These are phyloP conservation scores for Phytophthora litchii DNA, from an alignment of 352 stramenopile genomes.

Conservation along the genomic window DNA sequence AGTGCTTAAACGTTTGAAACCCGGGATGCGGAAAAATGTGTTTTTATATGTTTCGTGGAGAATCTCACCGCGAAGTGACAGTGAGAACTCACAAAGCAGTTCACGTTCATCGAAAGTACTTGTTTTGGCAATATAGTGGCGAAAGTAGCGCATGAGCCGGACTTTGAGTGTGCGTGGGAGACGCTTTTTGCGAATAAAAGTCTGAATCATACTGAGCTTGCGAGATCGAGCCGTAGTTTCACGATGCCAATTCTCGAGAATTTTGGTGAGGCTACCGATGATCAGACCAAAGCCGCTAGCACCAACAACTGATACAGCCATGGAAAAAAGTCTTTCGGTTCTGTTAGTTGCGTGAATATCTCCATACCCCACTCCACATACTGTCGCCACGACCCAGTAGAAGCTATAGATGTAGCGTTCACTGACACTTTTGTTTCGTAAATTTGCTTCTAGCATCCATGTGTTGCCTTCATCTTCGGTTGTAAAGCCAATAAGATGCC, in stretches of 20 bases:
- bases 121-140: constrained; percentile 81
- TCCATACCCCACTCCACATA: constrained; percentile 84
- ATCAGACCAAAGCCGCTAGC: constrained; percentile 81
- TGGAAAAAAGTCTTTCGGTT: constrained; percentile 70
- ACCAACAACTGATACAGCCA: constrained; percentile 75
- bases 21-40: constrained; percentile 77
- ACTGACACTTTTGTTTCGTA: constrained; percentile 32
- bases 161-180: constrained; percentile 58
- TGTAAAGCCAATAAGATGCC: constrained; percentile 64
- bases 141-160: constrained; percentile 73
- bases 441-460: constrained; percentile 46
- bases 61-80: constrained; percentile 76
- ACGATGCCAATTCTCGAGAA: constrained; percentile 80
- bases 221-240: constrained; percentile 55
- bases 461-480: constrained; percentile 37
- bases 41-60: constrained; percentile 78
- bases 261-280: constrained; percentile 86
- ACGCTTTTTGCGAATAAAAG: constrained; percentile 68
- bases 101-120: constrained; percentile 79
- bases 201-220: constrained; percentile 69
- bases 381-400: constrained; percentile 86
- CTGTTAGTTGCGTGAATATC: constrained; percentile 81
- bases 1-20: constrained; percentile 68
- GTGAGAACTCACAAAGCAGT: constrained; percentile 75
- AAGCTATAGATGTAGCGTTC: constrained; percentile 80